Evolutionary conservation across 1,139 yeast species (phyloP), one percentile per base, ranked within the genome.

Genomic region (Hansenula anomala): DNA sequence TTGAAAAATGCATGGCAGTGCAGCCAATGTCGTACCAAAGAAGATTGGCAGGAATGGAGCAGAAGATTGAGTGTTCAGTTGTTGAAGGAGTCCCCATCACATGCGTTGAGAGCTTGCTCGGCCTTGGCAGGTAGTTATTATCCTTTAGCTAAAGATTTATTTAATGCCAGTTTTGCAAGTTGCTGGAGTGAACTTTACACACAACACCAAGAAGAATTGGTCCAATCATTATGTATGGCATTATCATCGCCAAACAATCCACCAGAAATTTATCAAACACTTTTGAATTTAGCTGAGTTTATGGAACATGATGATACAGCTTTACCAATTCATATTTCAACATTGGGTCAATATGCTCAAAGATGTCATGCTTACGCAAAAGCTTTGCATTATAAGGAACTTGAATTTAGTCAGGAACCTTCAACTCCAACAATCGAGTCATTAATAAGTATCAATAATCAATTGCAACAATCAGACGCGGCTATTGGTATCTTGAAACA

Each of bases 31-130:
- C 75, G 95, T 33, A 88, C 97, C 0, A 79, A 83, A 49, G 98
- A 90, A 54, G 98, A 92, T 52, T 94, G 98, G 98, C 90, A 85
- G 55, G 98, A 92, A 55, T 94, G 99, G 99, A 80, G 90, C 48
- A 75, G 95, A 39, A 71, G 94, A 42, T 68, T 94, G 36, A 82
- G 95, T 54, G 84, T 88, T 40, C 97, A 89, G 56, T 64, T 94
- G 27, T 65, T 94, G 48, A 87, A 86, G 51, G 96, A 90, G 57
- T 86, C 96, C 36, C 96, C 99, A 5, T 88, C 97, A 0, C 96
- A 88, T 55, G 95, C 97, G 1, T 72, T 94, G 33, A 72, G 97
- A 49, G 96, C 97, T 0, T 92, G 98, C 59, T 88, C 96, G 2
- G 84, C 86, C 10, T 67, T 94, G 40, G 97, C 97, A 0, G 80